These are phyloP conservation scores for Diaporthe aspalathi DNA, from an alignment of 2,329 filamentous ascomycete species.

Conservation along the genomic window DNA sequence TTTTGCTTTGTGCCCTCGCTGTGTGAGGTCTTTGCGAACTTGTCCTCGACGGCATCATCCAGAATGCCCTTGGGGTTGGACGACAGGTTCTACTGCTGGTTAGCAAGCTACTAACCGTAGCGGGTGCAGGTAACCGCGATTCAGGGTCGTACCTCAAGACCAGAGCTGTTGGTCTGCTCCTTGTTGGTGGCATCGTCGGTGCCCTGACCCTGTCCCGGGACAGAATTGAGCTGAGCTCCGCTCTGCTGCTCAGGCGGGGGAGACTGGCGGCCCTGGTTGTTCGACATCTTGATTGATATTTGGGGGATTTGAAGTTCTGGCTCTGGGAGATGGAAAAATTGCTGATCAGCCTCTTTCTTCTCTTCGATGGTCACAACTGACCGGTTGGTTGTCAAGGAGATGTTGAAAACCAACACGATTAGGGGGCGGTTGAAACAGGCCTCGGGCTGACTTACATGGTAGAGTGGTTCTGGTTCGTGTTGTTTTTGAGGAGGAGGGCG, in stretches of 20 bases:
- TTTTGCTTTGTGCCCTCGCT: constrained; percentile 15
- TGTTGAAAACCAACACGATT: neutral
- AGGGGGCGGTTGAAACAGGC: neutral
- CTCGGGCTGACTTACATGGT: constrained; percentile 6
- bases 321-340: neutral
- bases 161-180: constrained; percentile 62
- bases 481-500: neutral
- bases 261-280: constrained; percentile 76
- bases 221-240: constrained; percentile 70
- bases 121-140: neutral
- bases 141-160: constrained; percentile 58
- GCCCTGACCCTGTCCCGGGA: constrained; percentile 68
- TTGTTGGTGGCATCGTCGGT: constrained; percentile 67
- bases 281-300: constrained; percentile 67
- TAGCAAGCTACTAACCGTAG: constrained; percentile 38
- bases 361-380: neutral
- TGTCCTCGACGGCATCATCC: constrained; percentile 70
- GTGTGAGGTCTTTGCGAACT: constrained; percentile 63
- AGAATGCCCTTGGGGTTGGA: constrained; percentile 76
- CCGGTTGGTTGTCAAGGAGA: neutral
- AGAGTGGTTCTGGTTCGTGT: neutral
- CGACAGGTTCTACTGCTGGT: constrained; percentile 56
- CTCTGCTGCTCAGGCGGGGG: constrained; percentile 77
- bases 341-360: neutral
- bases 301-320: neutral